Conservation (phyloP, 2,329 filamentous ascomycete species). For the Trichoderma aggressivum region DNA sequence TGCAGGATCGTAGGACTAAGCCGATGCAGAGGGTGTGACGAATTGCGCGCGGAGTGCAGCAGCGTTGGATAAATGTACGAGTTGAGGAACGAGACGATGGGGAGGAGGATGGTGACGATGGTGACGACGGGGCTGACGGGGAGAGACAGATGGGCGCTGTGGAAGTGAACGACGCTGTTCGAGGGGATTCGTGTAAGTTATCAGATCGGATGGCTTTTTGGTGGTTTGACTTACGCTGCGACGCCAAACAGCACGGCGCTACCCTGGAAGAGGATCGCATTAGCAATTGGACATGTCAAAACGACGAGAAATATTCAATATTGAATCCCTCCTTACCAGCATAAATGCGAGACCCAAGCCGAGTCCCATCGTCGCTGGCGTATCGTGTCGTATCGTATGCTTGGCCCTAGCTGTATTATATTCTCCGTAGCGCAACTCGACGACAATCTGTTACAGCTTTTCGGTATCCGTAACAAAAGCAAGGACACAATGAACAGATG, state of each 20-base stretch:
- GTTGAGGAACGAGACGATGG: constrained; percentile 38
- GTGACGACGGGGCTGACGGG: constrained; percentile 37
- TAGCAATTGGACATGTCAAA: constrained; percentile 15
- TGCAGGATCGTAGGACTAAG: constrained; percentile 38
- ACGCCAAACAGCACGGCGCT: constrained; percentile 31
- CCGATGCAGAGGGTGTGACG: constrained; percentile 22
- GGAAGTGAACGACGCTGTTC: constrained; percentile 39
- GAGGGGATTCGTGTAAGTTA: neutral
- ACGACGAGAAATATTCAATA: neutral
- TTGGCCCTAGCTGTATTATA: neutral
- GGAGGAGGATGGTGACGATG: constrained; percentile 39
- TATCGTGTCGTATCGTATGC: neutral
- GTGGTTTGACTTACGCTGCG: constrained; percentile 28
- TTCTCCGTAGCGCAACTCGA: neutral
- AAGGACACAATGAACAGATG: neutral
- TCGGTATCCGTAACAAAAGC: neutral
- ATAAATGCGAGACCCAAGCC: constrained; percentile 32
- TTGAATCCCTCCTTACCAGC: constrained; percentile 25
- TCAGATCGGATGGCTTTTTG: neutral
- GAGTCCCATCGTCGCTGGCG: constrained; percentile 17
- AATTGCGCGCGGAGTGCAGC: constrained; percentile 26
- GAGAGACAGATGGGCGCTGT: constrained; percentile 39
- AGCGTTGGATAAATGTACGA: constrained; percentile 35
- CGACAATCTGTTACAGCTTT: neutral
- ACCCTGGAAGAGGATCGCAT: constrained; percentile 22